phyloP scores from a whole-genome alignment of 495 filamentous ascomycete species.

The Penicillium soppii region DNA sequence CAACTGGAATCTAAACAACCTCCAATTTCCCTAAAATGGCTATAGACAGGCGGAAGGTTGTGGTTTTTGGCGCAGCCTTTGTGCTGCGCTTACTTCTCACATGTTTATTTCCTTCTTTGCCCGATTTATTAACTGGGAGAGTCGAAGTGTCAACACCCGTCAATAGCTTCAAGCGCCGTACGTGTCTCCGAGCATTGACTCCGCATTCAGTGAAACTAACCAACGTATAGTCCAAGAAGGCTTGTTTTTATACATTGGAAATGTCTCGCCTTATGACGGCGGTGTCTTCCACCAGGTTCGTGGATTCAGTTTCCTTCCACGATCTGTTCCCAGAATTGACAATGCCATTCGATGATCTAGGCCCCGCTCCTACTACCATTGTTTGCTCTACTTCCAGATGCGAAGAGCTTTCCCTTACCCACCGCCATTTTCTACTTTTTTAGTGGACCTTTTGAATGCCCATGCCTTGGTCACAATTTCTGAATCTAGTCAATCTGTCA shows the following conservation, averaged over 20 bases:
- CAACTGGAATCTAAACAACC: constrained; percentile 5
- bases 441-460: constrained; percentile 80
- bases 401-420: constrained; percentile 60
- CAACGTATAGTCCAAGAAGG: constrained; percentile 81
- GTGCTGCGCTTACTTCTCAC: constrained; percentile 79
- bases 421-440: constrained; percentile 78
- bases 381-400: constrained; percentile 80
- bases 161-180: constrained; percentile 96
- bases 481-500: constrained; percentile 72
- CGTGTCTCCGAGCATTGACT: constrained; percentile 25
- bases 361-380: constrained; percentile 89
- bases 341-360: constrained; percentile 31
- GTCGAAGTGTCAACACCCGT: constrained; percentile 97
- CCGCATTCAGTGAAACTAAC: constrained; percentile 5
- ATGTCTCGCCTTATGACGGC: constrained; percentile 96
- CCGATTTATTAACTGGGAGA: constrained; percentile 81
- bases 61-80: constrained; percentile 74
- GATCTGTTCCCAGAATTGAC: constrained; percentile 5
- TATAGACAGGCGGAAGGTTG: constrained; percentile 71
- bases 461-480: constrained; percentile 80
- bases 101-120: constrained; percentile 76
- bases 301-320: constrained; percentile 1
- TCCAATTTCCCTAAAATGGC: too few relatives aligned
- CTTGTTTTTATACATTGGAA: constrained; percentile 90
- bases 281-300: constrained; percentile 91